Conservation (phyloP, 345 rosid species). For the Ricinus communis region DNA sequence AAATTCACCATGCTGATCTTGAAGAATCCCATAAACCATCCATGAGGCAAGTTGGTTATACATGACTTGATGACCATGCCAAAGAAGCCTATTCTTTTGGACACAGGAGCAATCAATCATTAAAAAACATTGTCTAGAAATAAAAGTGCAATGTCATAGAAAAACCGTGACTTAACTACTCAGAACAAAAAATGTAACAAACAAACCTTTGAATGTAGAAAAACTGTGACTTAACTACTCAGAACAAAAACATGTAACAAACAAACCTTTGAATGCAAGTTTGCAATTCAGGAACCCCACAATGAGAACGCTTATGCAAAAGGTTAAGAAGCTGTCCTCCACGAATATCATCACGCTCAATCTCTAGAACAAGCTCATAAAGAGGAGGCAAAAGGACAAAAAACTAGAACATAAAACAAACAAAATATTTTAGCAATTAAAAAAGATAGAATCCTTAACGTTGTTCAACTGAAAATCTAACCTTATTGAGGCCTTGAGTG, state of each 20-base stretch:
- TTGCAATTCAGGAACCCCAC: conserved; percentile 96
- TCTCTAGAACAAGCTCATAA: conserved; percentile 83
- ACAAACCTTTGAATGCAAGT: conserved; percentile 87
- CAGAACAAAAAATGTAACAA: no score
- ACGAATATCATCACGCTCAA: conserved; percentile 82
- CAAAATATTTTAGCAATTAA: not conserved
- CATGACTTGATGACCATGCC: conserved; percentile 98
- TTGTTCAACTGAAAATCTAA: conserved; percentile 12
- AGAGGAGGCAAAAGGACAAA: conserved; percentile 84
- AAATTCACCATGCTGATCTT: conserved; percentile 91
- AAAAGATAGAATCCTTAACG: not conserved
- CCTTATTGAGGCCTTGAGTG: conserved; percentile 94
- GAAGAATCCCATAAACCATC: conserved; percentile 97
- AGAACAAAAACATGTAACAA: not conserved
- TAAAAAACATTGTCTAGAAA: not conserved
- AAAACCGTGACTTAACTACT: no score
- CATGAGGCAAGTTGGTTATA: conserved; percentile 93
- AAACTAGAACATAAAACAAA: conserved; percentile 51
- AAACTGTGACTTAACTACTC: no score
- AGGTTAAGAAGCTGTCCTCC: conserved; percentile 92
- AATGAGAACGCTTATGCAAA: conserved; percentile 80
- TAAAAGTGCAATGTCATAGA: not conserved
- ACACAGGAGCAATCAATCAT: not conserved
- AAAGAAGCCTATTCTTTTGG: conserved; percentile 70
- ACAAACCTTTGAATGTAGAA: no score